Percentiles rank a stretch among this genome's conserved stretches.
phyloP scores from a whole-genome alignment of 129 eudicot species.

The Flaveria robusta region DNA sequence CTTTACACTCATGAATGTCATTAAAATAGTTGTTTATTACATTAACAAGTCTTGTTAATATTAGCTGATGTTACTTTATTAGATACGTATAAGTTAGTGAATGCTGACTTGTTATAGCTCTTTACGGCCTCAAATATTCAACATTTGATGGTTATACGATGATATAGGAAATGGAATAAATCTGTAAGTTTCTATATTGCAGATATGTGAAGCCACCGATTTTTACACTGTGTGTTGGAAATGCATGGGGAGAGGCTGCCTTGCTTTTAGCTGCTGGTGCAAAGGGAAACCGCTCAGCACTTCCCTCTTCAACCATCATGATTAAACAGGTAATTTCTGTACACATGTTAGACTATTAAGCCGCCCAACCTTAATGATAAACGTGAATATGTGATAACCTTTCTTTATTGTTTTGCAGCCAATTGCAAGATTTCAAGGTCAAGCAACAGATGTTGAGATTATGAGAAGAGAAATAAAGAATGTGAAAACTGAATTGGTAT shows the following conservation, averaged over 20 bases:
- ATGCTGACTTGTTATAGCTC: slow-evolving; percentile 4
- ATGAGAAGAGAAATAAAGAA: slow-evolving; percentile 67
- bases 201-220: slow-evolving; percentile 82
- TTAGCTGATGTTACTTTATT: neutral
- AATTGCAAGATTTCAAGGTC: slow-evolving; percentile 84
- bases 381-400: neutral
- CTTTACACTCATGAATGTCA: slow-evolving; percentile 3
- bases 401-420: slow-evolving; percentile 60
- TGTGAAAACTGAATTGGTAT: slow-evolving; percentile 56
- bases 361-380: neutral
- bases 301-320: slow-evolving; percentile 95
- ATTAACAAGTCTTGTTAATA: slow-evolving; percentile 13
- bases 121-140: neutral
- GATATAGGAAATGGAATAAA: neutral
- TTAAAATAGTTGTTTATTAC: slow-evolving; percentile 11
- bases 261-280: slow-evolving; percentile 93
- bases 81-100: neutral
- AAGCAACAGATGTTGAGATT: slow-evolving; percentile 80
- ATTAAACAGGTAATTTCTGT: slow-evolving; percentile 65
- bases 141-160: neutral
- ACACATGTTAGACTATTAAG: neutral
- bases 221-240: slow-evolving; percentile 87
- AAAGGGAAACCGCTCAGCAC: slow-evolving; percentile 90
- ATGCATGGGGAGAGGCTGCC: slow-evolving; percentile 99
- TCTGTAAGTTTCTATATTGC: slow-evolving; percentile 13